Evolutionary conservation across 345 rosid species (phyloP).

Genomic region (Viola odorata): DNA sequence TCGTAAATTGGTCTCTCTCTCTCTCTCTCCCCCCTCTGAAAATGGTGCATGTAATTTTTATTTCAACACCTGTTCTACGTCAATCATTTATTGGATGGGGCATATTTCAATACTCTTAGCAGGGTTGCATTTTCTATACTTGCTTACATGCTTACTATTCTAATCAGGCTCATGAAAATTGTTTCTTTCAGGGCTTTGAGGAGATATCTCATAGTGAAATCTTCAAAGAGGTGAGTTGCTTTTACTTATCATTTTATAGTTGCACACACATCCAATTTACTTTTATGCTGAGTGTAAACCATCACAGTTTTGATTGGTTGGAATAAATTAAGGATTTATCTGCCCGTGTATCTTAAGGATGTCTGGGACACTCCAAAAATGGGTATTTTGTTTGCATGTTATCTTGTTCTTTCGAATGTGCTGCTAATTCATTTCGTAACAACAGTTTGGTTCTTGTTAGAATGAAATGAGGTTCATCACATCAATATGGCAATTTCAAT

Average conservation of each 20-base stretch:
- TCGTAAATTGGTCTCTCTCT: constrained; percentile 58
- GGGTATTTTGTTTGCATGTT: neutral
- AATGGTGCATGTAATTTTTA: neutral
- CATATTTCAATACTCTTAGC: neutral
- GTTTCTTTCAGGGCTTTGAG: constrained; percentile 57
- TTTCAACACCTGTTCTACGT: neutral
- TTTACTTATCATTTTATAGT: neutral
- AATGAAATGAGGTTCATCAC: constrained; percentile 1
- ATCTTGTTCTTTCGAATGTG: neutral
- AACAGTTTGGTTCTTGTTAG: neutral
- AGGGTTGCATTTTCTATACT: neutral
- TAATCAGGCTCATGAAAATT: constrained; percentile 4
- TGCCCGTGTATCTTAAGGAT: neutral
- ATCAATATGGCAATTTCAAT: too few relatives aligned
- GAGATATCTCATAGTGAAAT: constrained; percentile 53
- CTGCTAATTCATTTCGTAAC: neutral
- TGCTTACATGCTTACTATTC: neutral
- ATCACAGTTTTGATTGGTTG: neutral
- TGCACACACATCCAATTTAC: neutral
- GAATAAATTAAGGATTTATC: neutral
- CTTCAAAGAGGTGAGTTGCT: constrained; percentile 71
- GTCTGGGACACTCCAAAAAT: neutral
- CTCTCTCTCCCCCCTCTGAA: constrained; percentile 6
- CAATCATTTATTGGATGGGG: neutral
- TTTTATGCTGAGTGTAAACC: neutral